Evolutionary conservation across 2,329 filamentous ascomycete species (phyloP).

Genomic region (Neurospora sp.): DNA sequence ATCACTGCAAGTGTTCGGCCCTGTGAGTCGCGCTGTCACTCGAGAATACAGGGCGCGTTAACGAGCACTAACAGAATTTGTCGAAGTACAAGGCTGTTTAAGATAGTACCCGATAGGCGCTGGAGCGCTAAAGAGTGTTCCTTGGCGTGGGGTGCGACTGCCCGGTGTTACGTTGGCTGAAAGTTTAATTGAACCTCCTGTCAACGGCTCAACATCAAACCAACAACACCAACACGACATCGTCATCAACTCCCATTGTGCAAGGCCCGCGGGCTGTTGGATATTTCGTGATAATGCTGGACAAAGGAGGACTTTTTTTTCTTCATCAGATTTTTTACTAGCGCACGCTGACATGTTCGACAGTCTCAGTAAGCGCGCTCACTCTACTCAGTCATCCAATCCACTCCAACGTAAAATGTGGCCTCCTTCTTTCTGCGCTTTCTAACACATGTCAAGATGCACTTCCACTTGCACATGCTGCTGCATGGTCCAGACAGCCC

Average conservation of each 20-base stretch:
- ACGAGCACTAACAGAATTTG: not conserved
- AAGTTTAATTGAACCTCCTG: not conserved
- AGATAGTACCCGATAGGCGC: not conserved
- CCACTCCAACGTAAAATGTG: not conserved
- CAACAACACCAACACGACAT: not conserved
- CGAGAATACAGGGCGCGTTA: not conserved
- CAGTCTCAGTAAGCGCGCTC: not conserved
- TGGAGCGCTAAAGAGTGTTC: not conserved
- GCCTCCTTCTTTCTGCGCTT: not conserved
- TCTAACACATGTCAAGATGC: not conserved
- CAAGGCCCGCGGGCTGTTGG: not conserved
- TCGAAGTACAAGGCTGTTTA: not conserved
- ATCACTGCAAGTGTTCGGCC: not conserved
- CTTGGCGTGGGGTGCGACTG: not conserved
- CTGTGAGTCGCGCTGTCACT: not conserved
- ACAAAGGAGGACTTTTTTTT: not conserved
- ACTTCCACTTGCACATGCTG: not conserved
- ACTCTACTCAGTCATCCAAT: not conserved
- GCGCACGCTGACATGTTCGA: not conserved
- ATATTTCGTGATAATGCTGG: not conserved
- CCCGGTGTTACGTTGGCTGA: not conserved
- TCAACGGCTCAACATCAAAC: not conserved
- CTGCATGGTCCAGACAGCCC: not conserved
- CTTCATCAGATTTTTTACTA: not conserved
- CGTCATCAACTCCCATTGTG: not conserved